These are phyloP conservation scores for Puya raimondii DNA, from an alignment of 176 grass and related monocot genomes.

Conservation along the genomic window DNA sequence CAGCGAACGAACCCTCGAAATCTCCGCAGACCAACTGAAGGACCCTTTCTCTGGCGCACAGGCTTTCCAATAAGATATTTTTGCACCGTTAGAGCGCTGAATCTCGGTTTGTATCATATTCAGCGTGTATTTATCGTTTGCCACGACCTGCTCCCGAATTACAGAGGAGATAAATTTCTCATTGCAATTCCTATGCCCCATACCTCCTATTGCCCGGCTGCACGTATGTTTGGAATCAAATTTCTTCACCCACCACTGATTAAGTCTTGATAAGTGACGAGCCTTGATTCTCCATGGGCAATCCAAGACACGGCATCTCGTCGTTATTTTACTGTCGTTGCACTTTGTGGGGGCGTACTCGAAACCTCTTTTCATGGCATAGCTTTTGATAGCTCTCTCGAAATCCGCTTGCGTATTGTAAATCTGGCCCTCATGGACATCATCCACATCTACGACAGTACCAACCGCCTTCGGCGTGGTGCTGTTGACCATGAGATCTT, in stretches of 20 bases:
- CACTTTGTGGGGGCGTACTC: background rate
- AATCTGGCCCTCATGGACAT: too few relatives aligned
- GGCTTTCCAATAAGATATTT: background rate
- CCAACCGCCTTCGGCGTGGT: too few relatives aligned
- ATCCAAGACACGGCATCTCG: background rate
- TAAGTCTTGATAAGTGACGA: background rate
- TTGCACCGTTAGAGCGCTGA: background rate
- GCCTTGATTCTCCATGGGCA: background rate
- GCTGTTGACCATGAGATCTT: too few relatives aligned
- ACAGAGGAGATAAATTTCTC: background rate
- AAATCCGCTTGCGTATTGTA: background rate
- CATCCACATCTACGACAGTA: too few relatives aligned
- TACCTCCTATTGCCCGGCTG: background rate
- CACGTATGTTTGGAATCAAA: background rate
- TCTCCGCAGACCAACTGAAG: background rate
- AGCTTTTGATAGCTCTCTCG: background rate
- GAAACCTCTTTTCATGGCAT: background rate
- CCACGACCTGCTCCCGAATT: background rate
- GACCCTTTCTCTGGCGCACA: background rate
- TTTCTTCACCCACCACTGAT: background rate
- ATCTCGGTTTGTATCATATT: background rate
- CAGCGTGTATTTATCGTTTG: background rate
- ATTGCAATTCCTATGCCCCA: background rate
- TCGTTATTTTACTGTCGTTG: background rate
- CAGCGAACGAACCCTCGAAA: too few relatives aligned